Conservation (phyloP, 345 rosid species). For the Chamaenerion angustifolium region DNA sequence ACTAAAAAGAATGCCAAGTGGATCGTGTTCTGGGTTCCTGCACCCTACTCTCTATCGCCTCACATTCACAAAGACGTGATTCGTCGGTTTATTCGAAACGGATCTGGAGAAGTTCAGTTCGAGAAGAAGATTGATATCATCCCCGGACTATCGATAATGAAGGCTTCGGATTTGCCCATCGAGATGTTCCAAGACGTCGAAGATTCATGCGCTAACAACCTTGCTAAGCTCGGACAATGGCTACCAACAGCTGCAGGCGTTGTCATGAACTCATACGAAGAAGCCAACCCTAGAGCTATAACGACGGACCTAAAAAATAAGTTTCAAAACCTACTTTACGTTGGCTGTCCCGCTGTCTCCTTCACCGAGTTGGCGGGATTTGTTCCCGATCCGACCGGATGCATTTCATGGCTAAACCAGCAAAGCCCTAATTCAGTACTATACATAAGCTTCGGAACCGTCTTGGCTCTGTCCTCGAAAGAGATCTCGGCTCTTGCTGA, state of each 20-base stretch:
- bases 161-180: conserved; percentile 26
- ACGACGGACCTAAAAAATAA: conserved; percentile 23
- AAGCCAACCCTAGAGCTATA: conserved; percentile 19
- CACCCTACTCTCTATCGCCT: conserved; percentile 16
- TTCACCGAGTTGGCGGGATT: neutral
- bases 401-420: conserved; percentile 42
- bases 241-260: conserved; percentile 30
- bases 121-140: conserved; percentile 7
- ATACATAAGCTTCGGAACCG: conserved; percentile 47
- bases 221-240: conserved; percentile 19
- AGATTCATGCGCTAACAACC: conserved; percentile 17
- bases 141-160: conserved; percentile 32
- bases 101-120: neutral
- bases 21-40: conserved; percentile 27
- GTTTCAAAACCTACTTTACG: conserved; percentile 16
- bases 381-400: conserved; percentile 20
- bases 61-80: conserved; percentile 14
- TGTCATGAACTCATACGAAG: conserved; percentile 28
- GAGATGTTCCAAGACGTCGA: conserved; percentile 12
- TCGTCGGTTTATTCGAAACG: neutral
- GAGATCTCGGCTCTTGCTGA: conserved; percentile 43
- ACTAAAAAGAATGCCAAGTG: conserved; percentile 21
- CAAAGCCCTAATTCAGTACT: conserved; percentile 21
- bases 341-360: conserved; percentile 12
- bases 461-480: conserved; percentile 13